Percentiles rank a stretch among this genome's conserved stretches.
Evolutionary conservation across 805 yeast species (phyloP).

Genomic region (Maudiozyma serrabonitensis): DNA sequence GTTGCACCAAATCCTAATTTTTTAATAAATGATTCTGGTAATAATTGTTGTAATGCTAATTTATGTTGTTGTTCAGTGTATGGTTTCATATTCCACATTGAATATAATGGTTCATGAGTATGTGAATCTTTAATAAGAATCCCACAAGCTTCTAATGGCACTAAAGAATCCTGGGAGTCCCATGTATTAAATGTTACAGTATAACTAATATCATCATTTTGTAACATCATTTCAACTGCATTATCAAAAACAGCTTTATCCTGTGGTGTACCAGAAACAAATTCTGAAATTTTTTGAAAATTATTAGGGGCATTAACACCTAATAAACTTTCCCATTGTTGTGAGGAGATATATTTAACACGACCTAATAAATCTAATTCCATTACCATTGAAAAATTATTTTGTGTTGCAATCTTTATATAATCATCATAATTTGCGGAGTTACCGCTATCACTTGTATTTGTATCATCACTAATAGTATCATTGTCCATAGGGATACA

Average conservation of each 20-base stretch:
- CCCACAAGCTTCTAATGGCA: constrained; percentile 90
- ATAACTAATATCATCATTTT: constrained; percentile 60
- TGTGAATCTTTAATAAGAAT: constrained; percentile 59
- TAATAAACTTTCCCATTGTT: constrained; percentile 69
- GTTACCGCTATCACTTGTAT: background rate
- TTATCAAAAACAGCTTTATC: constrained; percentile 61
- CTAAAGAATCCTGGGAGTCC: constrained; percentile 38
- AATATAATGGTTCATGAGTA: constrained; percentile 51
- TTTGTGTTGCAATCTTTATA: constrained; percentile 51
- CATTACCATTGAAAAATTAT: constrained; percentile 66
- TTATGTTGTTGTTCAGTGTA: constrained; percentile 34
- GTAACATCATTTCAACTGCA: constrained; percentile 61
- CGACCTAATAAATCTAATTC: constrained; percentile 76
- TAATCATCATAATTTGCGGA: constrained; percentile 35
- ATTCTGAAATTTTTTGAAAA: constrained; percentile 41
- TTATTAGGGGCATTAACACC: constrained; percentile 39
- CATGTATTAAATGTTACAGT: constrained; percentile 56
- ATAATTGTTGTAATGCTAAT: constrained; percentile 5
- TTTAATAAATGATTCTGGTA: constrained; percentile 62
- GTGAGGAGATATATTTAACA: constrained; percentile 56
- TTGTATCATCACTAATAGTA: too few relatives aligned
- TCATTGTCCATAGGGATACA: too few relatives aligned
- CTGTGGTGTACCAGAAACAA: constrained; percentile 54
- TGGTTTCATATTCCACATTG: constrained; percentile 90
- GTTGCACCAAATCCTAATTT: constrained; percentile 85